Evolutionary conservation across 1,284 basidiomycete genomes (phyloP).

Genomic region (Singerocomus inundabilis): DNA sequence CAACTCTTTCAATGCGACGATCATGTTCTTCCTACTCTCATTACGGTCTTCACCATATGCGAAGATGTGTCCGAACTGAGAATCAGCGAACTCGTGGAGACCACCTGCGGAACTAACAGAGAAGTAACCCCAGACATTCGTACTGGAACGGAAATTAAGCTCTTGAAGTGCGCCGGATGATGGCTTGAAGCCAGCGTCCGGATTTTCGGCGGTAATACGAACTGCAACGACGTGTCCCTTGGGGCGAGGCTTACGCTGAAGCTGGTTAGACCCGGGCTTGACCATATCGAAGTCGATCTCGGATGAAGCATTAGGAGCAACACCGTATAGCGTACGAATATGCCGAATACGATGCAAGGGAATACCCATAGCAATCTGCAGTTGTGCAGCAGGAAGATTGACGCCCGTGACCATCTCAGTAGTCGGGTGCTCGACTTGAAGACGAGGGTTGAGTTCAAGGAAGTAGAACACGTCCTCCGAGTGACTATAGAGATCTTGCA

Average conservation of each 20-base stretch:
- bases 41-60: slow-evolving; percentile 96
- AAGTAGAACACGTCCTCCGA: slow-evolving; percentile 95
- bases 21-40: slow-evolving; percentile 99
- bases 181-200: slow-evolving; percentile 99
- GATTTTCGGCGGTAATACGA: slow-evolving; percentile 99
- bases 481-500: slow-evolving; percentile 91
- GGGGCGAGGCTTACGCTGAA: slow-evolving; percentile 93
- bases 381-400: slow-evolving; percentile 96
- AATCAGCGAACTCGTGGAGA: slow-evolving; percentile 98
- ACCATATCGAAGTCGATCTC: slow-evolving; percentile 97
- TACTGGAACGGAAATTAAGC: slow-evolving; percentile 99
- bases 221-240: slow-evolving; percentile 99
- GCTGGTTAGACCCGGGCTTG: slow-evolving; percentile 81
- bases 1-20: slow-evolving; percentile 96
- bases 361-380: slow-evolving; percentile 98
- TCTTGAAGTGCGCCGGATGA: slow-evolving; percentile 96
- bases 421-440: slow-evolving; percentile 99
- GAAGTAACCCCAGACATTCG: slow-evolving; percentile 99
- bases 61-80: slow-evolving; percentile 99
- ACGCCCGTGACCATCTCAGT: slow-evolving; percentile 99
- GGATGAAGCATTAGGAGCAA: slow-evolving; percentile 81
- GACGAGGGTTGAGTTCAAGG: slow-evolving; percentile 98
- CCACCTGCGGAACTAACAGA: slow-evolving; percentile 95
- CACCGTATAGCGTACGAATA: slow-evolving; percentile 95
- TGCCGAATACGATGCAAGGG: slow-evolving; percentile 95